Evolutionary conservation across 495 filamentous ascomycete genomes (phyloP), one percentile per base, ranked within the genome.

Genomic region (Trichocladium antarcticum): DNA sequence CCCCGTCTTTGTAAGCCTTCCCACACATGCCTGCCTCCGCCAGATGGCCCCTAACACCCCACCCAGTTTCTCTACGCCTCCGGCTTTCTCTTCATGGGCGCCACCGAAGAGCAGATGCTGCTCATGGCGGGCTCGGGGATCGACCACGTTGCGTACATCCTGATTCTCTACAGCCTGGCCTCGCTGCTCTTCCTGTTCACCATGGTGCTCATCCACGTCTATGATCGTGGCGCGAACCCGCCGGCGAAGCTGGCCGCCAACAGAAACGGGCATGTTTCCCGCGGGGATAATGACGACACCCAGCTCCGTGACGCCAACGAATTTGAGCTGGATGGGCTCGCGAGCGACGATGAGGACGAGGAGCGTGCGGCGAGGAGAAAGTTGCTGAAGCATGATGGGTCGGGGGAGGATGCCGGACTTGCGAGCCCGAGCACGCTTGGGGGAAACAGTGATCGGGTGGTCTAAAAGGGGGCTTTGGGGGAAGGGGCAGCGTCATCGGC

Each of bases 51-150:
- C 24, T 40, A 44, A 22, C 11, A 3, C 0, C 9, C 29, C 11
- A 47, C 57, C 19, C 45, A 94, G 87, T 77, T 97, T 17, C 79
- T 97, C 16, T 95, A 84, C 58, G 88, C 92, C 35, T 88, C 92
- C 4, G 92, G 92, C 24, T 93, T 98, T 68, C 75, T 96, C 45
- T 97, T 98, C 73, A 93, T 96, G 88, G 83, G 85, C 42, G 92
- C 93, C 20, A 96, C 86, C 2, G 92, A 98, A 64, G 90, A 97
- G 63, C 90, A 98, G 62, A 90, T 97, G 84, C 58, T 73, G 31
- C 68, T 96, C 1, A 68, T 97, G 11, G 68, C 75, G 38, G 70
- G 75, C 38, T 82, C 81, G 3, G 76, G 81, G 45, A 81, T 97
- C 60, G 85, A 85, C 32, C 85, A 93, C 62, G 87, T 97, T 37